Percentiles rank a stretch among this genome's conserved stretches.
Evolutionary conservation across 345 rosid genomes (phyloP).

Genomic region (Citrus australasica): DNA sequence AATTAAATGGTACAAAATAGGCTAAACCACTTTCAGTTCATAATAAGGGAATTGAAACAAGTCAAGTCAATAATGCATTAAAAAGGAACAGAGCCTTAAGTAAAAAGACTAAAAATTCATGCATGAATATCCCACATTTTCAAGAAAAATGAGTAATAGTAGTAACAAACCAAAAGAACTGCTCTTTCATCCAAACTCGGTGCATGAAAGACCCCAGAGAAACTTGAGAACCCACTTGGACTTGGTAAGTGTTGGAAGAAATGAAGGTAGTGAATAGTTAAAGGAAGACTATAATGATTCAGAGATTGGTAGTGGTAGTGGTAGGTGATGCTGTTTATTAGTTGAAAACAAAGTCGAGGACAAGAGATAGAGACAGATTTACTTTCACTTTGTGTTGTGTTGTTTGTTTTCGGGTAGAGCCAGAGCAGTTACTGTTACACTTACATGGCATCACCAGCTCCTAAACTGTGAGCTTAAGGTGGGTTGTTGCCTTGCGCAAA

Average conservation of each 20-base stretch:
- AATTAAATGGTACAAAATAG: too few relatives aligned
- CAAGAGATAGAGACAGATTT: slow-evolving; percentile 1
- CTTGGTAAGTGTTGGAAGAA: neutral
- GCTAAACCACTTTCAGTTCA: too few relatives aligned
- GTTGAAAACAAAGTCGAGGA: neutral
- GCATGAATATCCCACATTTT: neutral
- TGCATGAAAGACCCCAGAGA: neutral
- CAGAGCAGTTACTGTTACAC: neutral
- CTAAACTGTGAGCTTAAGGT: neutral
- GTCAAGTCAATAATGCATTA: neutral
- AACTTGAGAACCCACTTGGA: neutral
- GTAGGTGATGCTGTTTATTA: slow-evolving; percentile 10
- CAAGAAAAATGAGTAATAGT: neutral
- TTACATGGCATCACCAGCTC: neutral
- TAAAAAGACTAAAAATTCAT: neutral
- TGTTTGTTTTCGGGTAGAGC: neutral
- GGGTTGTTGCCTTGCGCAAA: neutral
- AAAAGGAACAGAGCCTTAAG: neutral
- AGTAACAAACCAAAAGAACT: neutral
- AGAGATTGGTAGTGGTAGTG: neutral
- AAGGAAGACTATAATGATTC: neutral
- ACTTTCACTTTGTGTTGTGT: neutral
- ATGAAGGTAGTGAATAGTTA: neutral
- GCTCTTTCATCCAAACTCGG: neutral
- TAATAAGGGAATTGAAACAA: neutral